Evolutionary conservation across 192 early-diverging fungal species (phyloP).

Genomic region (Linnemannia zychae): DNA sequence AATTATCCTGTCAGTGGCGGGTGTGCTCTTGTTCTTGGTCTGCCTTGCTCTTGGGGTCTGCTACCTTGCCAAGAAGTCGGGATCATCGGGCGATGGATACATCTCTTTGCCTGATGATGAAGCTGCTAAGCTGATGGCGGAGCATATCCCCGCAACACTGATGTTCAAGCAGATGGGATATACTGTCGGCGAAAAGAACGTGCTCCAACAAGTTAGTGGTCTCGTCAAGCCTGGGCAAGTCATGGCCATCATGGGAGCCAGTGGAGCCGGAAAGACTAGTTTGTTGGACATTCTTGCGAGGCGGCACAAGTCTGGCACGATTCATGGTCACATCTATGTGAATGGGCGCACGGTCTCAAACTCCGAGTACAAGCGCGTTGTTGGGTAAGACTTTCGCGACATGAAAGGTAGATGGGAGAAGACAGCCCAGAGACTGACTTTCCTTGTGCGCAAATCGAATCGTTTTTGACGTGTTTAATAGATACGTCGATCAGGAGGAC

Average conservation of each 20-base stretch:
- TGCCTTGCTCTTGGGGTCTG: slow-evolving; percentile 34
- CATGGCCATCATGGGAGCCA: slow-evolving; percentile 94
- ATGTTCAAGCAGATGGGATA: slow-evolving; percentile 74
- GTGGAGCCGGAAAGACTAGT: slow-evolving; percentile 94
- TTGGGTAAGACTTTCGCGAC: slow-evolving; percentile 69
- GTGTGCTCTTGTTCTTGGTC: slow-evolving; percentile 46
- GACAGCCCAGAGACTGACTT: background rate
- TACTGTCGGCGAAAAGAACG: slow-evolving; percentile 59
- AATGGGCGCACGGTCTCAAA: slow-evolving; percentile 79
- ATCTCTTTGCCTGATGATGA: slow-evolving; percentile 66
- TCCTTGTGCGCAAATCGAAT: background rate
- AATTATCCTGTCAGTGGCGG: slow-evolving; percentile 49
- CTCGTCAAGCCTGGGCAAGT: slow-evolving; percentile 87
- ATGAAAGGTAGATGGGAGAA: background rate
- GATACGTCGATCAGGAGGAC: slow-evolving; percentile 96
- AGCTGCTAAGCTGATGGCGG: slow-evolving; percentile 73
- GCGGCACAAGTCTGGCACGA: slow-evolving; percentile 74
- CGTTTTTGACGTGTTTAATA: slow-evolving; percentile 2
- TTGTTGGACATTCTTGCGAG: slow-evolving; percentile 91
- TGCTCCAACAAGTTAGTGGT: slow-evolving; percentile 72
- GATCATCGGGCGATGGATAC: slow-evolving; percentile 16
- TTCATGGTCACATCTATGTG: slow-evolving; percentile 82
- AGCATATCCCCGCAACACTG: slow-evolving; percentile 74
- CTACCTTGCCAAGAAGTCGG: slow-evolving; percentile 31
- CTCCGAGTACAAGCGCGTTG: slow-evolving; percentile 75